phyloP scores from a whole-genome alignment of 768 basidiomycete genomes.

The Daedaleopsis sinensis region DNA sequence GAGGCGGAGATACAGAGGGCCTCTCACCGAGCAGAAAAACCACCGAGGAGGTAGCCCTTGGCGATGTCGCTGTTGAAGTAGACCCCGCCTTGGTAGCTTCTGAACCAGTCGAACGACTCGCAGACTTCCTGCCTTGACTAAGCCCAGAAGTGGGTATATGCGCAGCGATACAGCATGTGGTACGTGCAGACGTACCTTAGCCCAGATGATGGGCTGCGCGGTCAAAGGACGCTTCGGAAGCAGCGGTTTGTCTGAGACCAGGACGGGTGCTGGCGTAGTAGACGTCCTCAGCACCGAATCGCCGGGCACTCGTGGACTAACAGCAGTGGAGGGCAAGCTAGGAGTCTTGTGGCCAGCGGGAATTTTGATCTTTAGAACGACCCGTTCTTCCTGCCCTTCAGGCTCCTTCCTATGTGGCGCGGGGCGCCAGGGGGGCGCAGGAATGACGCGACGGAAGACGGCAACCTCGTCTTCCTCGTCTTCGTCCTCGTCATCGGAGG shows the following conservation, averaged over 20 bases:
- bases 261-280: not conserved
- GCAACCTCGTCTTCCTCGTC: not conserved
- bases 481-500: conserved; percentile 15
- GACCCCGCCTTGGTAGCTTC: conserved; percentile 80
- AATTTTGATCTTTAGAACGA: too few species aligned
- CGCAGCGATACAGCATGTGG: not conserved
- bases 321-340: not conserved
- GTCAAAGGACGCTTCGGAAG: conserved; percentile 20
- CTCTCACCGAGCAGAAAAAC: conserved; percentile 64
- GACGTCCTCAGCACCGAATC: not conserved
- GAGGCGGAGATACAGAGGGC: not conserved
- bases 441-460: too few species aligned
- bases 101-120: conserved; percentile 75
- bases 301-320: not conserved
- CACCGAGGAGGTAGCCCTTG: conserved; percentile 78
- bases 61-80: conserved; percentile 63
- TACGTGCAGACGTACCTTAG: conserved; percentile 37
- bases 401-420: too few species aligned
- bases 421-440: too few species aligned
- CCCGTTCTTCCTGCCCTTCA: too few species aligned
- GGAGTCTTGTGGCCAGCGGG: not conserved
- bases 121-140: conserved; percentile 86
- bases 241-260: not conserved
- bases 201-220: conserved; percentile 45
- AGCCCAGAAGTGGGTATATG: not conserved